Base-by-base conservation (phyloP, 768 basidiomycete species). In the Termitomyces sp. region DNA sequence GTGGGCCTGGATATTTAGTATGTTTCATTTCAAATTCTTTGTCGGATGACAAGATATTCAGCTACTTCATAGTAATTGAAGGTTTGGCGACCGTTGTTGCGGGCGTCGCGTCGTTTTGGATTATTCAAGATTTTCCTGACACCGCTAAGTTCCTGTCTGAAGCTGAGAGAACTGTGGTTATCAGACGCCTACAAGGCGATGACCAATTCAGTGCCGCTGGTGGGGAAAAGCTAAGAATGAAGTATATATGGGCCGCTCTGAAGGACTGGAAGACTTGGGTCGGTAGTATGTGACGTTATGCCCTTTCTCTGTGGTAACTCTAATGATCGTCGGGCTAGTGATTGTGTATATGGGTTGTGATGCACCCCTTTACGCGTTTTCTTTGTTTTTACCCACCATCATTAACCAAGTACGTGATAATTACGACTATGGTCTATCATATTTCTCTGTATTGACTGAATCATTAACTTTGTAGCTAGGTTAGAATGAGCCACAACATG, bases 121-220 rank as follows among this genome's bases (percentile, higher is more conserved):
- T 92, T 66, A 83, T 92, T 59, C 85, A 90, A 65, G 91, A 92
- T 68, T 93, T 92, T 72, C 90, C 91, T 3, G 88, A 92, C 64
- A 88, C 84, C 1, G 90, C 89, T 30, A 87, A 80, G 63, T 92
- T 91, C 75, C 76, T 93, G 6, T 80, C 78, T n/a, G 86, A 88
- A 63, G 79, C 74, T 3, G 90, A 92, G 71, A 77, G 87, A 33
- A 84, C 83, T 8, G 76, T 86, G 20, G 79, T 89, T 54, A 77
- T 91, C 55, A 79, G 84, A 24, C 76, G 88, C 20, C 74, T 92
- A 37, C 86, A 91, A 67, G 66, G 71, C 13, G 87, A 90, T 66
- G 78, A 84, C 61, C 85, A 89, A 67, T 86, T 85, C 70, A 88
- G 85, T 67, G 88, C 89, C 2, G 87, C 81, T 6, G 89, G 89